Percentiles rank a stretch among this genome's conserved stretches.
These are phyloP conservation scores for Erysimum cheiri DNA, from an alignment of 441 rosid species.

Conservation along the genomic window DNA sequence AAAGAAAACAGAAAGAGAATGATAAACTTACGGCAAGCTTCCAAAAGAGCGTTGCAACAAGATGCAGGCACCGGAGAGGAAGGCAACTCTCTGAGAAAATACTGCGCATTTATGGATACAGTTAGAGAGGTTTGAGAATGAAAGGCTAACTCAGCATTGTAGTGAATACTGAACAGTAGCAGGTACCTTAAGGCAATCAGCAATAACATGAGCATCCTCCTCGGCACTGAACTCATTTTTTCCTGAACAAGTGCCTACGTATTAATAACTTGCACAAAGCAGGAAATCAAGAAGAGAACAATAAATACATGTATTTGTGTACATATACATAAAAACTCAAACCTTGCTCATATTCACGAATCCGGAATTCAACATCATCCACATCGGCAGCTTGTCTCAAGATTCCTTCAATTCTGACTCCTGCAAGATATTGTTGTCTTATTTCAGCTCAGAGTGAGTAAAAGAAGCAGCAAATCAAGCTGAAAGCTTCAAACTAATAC, in stretches of 20 bases:
- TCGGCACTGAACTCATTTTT: constrained; percentile 67
- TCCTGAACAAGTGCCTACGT: constrained; percentile 57
- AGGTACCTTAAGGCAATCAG: constrained; percentile 90
- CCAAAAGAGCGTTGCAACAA: constrained; percentile 94
- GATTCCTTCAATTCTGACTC: constrained; percentile 90
- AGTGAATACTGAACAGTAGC: constrained; percentile 32
- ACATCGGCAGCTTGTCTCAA: constrained; percentile 99
- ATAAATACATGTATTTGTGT: not conserved
- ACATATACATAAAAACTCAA: constrained; percentile 36
- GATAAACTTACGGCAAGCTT: constrained; percentile 88
- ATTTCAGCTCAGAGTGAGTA: constrained; percentile 20
- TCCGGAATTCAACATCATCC: constrained; percentile 90
- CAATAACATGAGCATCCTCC: constrained; percentile 96
- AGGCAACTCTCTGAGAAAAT: constrained; percentile 93
- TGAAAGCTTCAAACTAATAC: constrained; percentile 48
- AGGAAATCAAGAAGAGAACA: not conserved
- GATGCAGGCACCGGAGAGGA: constrained; percentile 99
- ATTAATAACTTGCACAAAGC: constrained; percentile 22
- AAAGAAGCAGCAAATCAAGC: constrained; percentile 31
- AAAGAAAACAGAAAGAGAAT: constrained; percentile 25
- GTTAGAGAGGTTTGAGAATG: constrained; percentile 37
- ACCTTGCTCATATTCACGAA: constrained; percentile 97
- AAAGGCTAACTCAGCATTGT: constrained; percentile 24
- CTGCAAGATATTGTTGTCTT: constrained; percentile 51
- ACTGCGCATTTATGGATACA: constrained; percentile 58